Percentiles rank a stretch among this genome's conserved stretches.
These are phyloP conservation scores for Thoreauomyces humboldtii DNA, from an alignment of 192 early-diverging fungal genomes.

Conservation along the genomic window DNA sequence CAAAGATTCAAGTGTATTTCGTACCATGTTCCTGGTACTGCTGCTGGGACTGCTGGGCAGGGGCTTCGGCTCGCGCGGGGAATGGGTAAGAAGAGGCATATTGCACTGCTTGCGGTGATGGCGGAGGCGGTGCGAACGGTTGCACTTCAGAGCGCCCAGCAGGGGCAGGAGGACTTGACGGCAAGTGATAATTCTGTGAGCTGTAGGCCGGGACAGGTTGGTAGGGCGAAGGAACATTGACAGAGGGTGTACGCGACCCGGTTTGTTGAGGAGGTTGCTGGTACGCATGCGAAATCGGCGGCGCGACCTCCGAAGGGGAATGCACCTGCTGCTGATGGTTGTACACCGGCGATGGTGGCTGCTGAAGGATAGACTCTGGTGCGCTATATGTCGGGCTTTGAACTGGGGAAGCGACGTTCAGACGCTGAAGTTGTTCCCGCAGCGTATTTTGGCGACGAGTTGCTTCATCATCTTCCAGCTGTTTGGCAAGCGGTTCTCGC, in stretches of 20 bases:
- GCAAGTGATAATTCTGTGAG: not conserved
- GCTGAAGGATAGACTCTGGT: constrained; percentile 10
- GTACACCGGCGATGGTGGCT: constrained; percentile 23
- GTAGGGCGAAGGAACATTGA: not conserved
- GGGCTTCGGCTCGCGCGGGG: not conserved
- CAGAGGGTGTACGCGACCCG: too few species aligned
- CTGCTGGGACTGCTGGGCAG: not conserved
- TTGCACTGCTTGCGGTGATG: not conserved
- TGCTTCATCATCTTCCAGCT: constrained; percentile 51
- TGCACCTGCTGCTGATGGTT: constrained; percentile 13
- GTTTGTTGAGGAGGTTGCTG: not conserved
- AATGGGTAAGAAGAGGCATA: not conserved
- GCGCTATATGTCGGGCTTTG: not conserved
- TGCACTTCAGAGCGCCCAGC: constrained; percentile 6
- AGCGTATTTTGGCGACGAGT: constrained; percentile 61
- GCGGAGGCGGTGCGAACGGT: constrained; percentile 17
- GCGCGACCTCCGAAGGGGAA: not conserved
- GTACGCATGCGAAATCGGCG: not conserved
- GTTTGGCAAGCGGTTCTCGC: constrained; percentile 48
- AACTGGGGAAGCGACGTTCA: constrained; percentile 31
- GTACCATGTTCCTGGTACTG: not conserved
- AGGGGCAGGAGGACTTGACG: constrained; percentile 19
- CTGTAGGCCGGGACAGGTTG: not conserved
- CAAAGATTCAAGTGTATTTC: too few species aligned
- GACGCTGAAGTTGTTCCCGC: constrained; percentile 55